Conservation (phyloP, 1,139 yeast species). For the Scheffersomyces segobiensis region DNA sequence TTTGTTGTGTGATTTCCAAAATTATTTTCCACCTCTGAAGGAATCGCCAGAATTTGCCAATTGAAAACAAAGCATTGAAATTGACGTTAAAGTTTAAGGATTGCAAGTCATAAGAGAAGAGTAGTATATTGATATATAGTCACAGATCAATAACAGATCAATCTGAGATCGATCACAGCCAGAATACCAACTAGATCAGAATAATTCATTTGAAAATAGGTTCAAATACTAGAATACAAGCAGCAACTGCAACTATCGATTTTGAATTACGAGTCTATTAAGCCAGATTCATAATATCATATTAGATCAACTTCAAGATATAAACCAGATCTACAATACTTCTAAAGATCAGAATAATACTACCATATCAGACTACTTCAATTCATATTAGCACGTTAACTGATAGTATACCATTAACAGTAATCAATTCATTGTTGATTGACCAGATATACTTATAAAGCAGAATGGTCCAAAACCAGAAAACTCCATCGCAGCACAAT, state of each 20-base stretch:
- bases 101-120: background rate
- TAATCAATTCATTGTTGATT: background rate
- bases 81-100: background rate
- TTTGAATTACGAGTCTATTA: no score
- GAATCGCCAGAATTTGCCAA: background rate
- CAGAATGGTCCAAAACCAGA: conserved; percentile 34
- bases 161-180: no score
- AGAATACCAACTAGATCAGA: background rate
- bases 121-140: background rate
- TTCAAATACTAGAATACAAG: no score
- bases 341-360: background rate
- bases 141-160: background rate
- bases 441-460: background rate
- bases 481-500: conserved; percentile 52
- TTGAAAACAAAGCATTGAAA: background rate
- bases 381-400: background rate
- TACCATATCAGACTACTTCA: no score
- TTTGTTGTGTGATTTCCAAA: background rate
- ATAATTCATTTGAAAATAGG: no score
- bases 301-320: no score
- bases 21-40: background rate
- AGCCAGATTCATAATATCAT: background rate
- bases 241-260: background rate
- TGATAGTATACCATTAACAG: no score
- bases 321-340: background rate